Percentiles rank a stretch among this genome's conserved stretches.
Conservation (phyloP, 2,329 filamentous ascomycete species). For the Corniculantispora saksenae region DNA sequence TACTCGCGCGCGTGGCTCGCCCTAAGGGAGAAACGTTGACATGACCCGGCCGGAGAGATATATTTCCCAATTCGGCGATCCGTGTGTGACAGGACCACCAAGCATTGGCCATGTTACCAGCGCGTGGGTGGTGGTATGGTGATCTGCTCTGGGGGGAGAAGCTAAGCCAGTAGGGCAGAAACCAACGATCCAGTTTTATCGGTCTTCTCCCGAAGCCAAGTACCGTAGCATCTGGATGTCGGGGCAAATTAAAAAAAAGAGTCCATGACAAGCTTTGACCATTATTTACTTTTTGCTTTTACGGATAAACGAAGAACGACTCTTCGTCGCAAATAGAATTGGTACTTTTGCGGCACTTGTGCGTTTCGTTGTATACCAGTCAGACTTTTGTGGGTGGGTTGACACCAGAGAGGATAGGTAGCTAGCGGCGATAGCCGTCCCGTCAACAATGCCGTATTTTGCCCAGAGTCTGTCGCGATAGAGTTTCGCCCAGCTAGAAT, state of each 20-base stretch:
- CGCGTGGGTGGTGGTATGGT: background rate
- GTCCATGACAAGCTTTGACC: background rate
- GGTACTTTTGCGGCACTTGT: background rate
- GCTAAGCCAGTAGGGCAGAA: background rate
- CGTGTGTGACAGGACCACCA: background rate
- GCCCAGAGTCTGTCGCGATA: background rate
- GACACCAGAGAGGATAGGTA: background rate
- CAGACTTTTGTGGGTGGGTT: no score
- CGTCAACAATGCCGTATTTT: background rate
- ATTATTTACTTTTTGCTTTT: background rate
- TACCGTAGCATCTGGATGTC: background rate
- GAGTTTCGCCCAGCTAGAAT: background rate
- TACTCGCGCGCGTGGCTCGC: background rate
- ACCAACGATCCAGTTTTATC: background rate
- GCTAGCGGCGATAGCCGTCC: background rate
- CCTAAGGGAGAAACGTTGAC: background rate
- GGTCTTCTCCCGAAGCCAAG: background rate
- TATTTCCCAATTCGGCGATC: conserved; percentile 1
- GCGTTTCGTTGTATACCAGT: no score
- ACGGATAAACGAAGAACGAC: background rate
- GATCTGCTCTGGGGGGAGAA: background rate
- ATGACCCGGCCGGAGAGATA: background rate
- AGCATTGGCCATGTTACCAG: background rate
- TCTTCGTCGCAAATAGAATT: background rate
- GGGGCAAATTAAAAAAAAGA: background rate